These are phyloP conservation scores for Exophiala lecanii-corni DNA, from an alignment of 2,329 filamentous ascomycete genomes.

Conservation along the genomic window DNA sequence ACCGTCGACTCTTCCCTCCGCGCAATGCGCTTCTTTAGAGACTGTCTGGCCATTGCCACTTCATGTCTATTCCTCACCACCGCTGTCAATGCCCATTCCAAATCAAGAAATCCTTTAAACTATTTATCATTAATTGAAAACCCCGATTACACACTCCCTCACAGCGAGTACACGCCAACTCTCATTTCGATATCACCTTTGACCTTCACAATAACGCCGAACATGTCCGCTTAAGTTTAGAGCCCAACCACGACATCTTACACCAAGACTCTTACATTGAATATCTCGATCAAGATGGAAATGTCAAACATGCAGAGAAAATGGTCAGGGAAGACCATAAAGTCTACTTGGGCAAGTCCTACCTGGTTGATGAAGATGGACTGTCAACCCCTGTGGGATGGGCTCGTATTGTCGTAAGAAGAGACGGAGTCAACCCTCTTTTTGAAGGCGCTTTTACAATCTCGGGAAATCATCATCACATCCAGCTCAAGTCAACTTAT, in stretches of 20 bases:
- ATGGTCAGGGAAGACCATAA: constrained; percentile 71
- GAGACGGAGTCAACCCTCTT: constrained; percentile 71
- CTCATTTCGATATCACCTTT: constrained; percentile 81
- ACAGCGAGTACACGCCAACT: constrained; percentile 72
- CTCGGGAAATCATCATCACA: constrained; percentile 76
- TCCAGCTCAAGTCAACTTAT: constrained; percentile 73
- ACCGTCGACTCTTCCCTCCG: no score
- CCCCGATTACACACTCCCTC: constrained; percentile 72
- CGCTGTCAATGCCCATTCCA: constrained; percentile 55
- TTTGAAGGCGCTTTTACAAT: constrained; percentile 89
- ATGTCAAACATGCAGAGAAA: constrained; percentile 59
- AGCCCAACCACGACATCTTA: constrained; percentile 89
- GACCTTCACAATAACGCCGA: constrained; percentile 62
- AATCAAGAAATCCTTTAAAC: constrained; percentile 69
- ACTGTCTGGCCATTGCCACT: constrained; percentile 15
- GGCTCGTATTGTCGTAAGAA: constrained; percentile 73
- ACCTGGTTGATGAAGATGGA: constrained; percentile 58
- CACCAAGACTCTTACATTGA: constrained; percentile 69
- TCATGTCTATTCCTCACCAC: constrained; percentile 15
- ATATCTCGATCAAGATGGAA: constrained; percentile 68
- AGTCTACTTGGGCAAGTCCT: constrained; percentile 77
- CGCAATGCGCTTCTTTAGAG: constrained; percentile 26
- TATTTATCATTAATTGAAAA: constrained; percentile 70
- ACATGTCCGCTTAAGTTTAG: constrained; percentile 71
- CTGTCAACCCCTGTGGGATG: constrained; percentile 80